Conservation (phyloP, 2,329 filamentous ascomycete genomes). For the Sclerotinia trifoliorum region DNA sequence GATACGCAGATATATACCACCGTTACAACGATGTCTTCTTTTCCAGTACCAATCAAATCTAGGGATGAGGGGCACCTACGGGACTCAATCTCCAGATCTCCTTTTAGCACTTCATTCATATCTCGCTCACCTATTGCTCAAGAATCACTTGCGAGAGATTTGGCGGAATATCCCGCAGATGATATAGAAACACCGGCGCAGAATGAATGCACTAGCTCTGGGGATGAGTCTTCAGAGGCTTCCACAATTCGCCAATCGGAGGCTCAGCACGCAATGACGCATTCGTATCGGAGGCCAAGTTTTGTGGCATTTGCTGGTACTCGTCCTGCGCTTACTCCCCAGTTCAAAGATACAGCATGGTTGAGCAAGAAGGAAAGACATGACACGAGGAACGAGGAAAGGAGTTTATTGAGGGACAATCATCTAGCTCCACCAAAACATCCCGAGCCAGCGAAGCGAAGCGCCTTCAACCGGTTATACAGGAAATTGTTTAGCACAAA, state of each 20-base stretch:
- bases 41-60: constrained; percentile 31
- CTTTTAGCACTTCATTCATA: constrained; percentile 48
- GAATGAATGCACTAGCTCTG: constrained; percentile 44
- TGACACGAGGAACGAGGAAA: constrained; percentile 57
- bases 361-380: constrained; percentile 56
- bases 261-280: constrained; percentile 52
- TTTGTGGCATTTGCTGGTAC: constrained; percentile 72
- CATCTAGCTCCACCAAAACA: constrained; percentile 64
- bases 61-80: constrained; percentile 20
- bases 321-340: constrained; percentile 66
- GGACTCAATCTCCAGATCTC: constrained; percentile 38
- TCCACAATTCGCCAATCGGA: constrained; percentile 40
- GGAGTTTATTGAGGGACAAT: constrained; percentile 63
- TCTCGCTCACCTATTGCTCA: constrained; percentile 66
- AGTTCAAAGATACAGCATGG: constrained; percentile 45
- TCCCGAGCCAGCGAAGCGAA: constrained; percentile 39
- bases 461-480: constrained; percentile 44
- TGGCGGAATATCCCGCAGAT: constrained; percentile 62
- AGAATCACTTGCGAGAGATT: constrained; percentile 62
- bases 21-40: constrained; percentile 34
- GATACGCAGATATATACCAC: not conserved
- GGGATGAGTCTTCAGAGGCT: constrained; percentile 40
- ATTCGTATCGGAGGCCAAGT: constrained; percentile 73
- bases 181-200: constrained; percentile 46
- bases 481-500: constrained; percentile 56